Evolutionary conservation across 192 early-diverging fungal species (phyloP), one percentile per base, ranked within the genome.

Genomic region (Gigaspora rosea): DNA sequence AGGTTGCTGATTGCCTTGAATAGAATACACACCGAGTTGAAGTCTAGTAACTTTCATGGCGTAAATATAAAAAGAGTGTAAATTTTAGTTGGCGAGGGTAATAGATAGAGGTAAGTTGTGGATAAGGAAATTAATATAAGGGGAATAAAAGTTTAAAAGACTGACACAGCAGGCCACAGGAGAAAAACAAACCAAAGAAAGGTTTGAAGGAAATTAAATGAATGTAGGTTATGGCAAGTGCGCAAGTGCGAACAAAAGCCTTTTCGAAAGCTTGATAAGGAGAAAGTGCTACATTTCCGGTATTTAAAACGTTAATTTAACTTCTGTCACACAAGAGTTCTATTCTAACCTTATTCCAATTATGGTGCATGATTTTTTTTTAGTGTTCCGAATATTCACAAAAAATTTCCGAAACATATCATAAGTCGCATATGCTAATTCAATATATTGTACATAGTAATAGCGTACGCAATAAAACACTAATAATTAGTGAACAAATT

Each of bases 11-110:
- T 71, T 78, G 58, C 52, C 52, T 13, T 56, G 12, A n/a, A 56
- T 15, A 56, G 71, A 33, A 20, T 73, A 78, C 27, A 73, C 78
- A 54, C 70, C 78, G 20, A 78, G 36, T 49, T 78, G 78, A 16
- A 78, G 46, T 54, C 32, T 73, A 8, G 52, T 64, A 35, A 78
- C 61, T 56, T 74, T 52, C 78, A 78, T 78, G 41, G 18, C 64
- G 18, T 50, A 64, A 64, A 63, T 13, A 74, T 46, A 36, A 50
- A 63, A 75, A 20, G 58, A 75, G 36, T 51, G 73, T 63, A 27
- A 52, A 51, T 64, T 61, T 46, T 51, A 65, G 73, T 75, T 75
- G 58, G 73, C 8, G 36, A 64, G 36, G 16, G 9, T 4, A 69
- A 49, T 16, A 71, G 50, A 54, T 56, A 56, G 9, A 13, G n/a